Evolutionary conservation across 805 yeast species (phyloP), one percentile per base, ranked within the genome.

Genomic region (Barnettozyma sp.): DNA sequence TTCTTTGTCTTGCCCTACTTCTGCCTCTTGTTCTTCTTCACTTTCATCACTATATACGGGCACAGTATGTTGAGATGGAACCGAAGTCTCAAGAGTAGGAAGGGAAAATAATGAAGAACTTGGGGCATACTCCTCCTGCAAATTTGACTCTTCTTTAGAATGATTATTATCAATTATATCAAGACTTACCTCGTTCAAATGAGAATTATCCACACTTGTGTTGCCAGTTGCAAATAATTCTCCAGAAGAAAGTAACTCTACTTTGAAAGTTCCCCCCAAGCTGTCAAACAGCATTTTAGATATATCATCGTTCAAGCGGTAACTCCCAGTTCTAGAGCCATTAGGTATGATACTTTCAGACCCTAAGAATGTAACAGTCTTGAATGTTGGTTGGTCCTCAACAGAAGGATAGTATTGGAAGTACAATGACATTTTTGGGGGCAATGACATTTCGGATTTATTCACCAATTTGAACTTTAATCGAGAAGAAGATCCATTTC

Each of bases 391-490:
- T n/a, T 10, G n/a, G 5, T 19, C 22, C 5, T 8, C 4, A 19
- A 20, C 17, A 29, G 9, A 16, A 13, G 23, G 6, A 16, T 18
- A 28, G 15, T 14, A 29, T 11, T n/a, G 13, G 18, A 29, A 29
- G 17, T 29, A 20, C 24, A 29, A 29, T 10, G 13, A 29, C 32
- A 29, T 29, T 19, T 13, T 20, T 19, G 32, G 23, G 5, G 32
- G 32, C 11, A 29, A n/a, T 13, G 32, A 13, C 4, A 9, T 20
- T 4, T 8, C 15, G 8, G 18, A 16, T n/a, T 20, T 29, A 24
- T 29, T 29, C 32, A 29, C 17, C 24, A 29, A 8, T 16, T 29
- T 29, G 32, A 29, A 29, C 17, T 29, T 29, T 7, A 29, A n/a
- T 6, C 23, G 10, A 20, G 32, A 19, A 13, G 32, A 19, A 13